Evolutionary conservation across 352 stramenopile genomes (phyloP), one percentile per base, ranked within the genome.

Genomic region (Globisporangium iwayamae): DNA sequence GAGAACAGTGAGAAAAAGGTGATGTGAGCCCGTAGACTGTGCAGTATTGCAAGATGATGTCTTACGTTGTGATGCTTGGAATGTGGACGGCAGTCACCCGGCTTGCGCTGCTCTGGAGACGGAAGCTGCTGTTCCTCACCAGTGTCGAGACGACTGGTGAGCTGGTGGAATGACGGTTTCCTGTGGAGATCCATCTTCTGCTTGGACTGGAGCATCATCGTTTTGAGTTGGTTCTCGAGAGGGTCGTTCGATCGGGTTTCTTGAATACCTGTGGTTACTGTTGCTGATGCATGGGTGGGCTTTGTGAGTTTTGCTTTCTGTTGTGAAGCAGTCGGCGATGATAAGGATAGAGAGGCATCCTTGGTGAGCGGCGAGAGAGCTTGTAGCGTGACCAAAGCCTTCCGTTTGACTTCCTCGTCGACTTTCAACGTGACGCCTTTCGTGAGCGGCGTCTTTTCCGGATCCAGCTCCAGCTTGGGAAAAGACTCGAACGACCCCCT

Each of bases 361-460:
- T 51, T 43, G 4, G n/a, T 36, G 10, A 36, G 20, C n/a, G 22
- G 18, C 13, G 34, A 59, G 1, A 2, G 53, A 20, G 14, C 11
- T 13, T 59, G 28, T 8, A 32, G 43, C 4, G 20, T 18, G 4
- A 54, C 4, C 10, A n/a, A 56, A 13, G 14, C 38, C 41, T 66
- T 65, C 59, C 43, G 60, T 46, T 57, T 41, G 38, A 41, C 9
- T 22, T 28, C 34, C 39, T 64, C 47, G n/a, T 67, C 60, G 41
- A 60, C 52, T 50, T 75, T 76, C 5, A 87, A 25, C 6, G 67
- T 70, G 39, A 89, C 80, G 7, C 80, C 78, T 56, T 84, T 84
- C 2, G 74, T 52, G 1, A 89, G 68, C 22, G 62, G 61, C 22
- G 76, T 81, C 45, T 67, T 80, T 36, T 72, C 65, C 2, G 77